Evolutionary conservation across 2,329 filamentous ascomycete species (phyloP).

Genomic region (Colletotrichum sp.): DNA sequence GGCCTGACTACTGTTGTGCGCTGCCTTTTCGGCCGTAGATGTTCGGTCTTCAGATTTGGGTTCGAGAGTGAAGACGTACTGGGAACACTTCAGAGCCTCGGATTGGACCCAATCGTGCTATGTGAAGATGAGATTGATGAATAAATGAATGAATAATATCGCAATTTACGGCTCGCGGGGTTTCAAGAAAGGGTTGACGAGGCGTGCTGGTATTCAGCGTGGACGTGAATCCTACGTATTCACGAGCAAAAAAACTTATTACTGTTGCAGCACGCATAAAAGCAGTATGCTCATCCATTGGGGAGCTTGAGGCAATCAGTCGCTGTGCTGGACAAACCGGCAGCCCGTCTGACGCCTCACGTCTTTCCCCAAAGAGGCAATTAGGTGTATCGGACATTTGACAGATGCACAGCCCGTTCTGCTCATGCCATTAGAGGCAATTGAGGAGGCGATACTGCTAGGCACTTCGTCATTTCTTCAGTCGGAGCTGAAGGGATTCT

Average conservation of each 20-base stretch:
- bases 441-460: rapidly evolving
- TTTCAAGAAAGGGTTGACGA: background rate
- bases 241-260: too few relatives aligned
- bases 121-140: background rate
- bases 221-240: background rate
- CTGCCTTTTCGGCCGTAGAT: background rate
- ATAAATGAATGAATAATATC: background rate
- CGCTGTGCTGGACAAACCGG: rapidly evolving
- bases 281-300: rapidly evolving
- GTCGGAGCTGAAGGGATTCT: background rate
- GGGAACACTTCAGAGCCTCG: rapidly evolving
- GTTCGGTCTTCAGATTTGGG: background rate
- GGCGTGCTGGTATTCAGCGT: rapidly evolving
- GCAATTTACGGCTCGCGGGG: rapidly evolving
- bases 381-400: background rate
- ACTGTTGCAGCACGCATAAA: too few relatives aligned
- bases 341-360: background rate
- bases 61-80: rapidly evolving
- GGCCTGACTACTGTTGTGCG: background rate
- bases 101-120: rapidly evolving
- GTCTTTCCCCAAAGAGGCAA: background rate
- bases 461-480: background rate
- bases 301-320: rapidly evolving
- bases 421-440: rapidly evolving
- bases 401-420: background rate